Conservation (phyloP, 2,329 filamentous ascomycete genomes). For the Alternaria incomplexa region DNA sequence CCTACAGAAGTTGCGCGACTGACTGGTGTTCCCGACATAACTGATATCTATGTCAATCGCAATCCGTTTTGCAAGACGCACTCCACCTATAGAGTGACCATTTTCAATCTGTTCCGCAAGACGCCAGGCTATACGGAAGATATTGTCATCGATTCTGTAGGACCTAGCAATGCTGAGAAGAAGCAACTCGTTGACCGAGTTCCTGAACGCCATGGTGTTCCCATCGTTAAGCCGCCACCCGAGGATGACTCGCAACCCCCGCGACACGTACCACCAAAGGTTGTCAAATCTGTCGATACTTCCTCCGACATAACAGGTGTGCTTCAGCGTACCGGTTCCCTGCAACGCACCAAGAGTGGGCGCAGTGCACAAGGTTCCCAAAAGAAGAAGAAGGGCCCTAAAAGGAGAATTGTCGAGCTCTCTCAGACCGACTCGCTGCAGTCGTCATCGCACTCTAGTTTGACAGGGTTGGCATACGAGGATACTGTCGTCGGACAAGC, state of each 20-base stretch:
- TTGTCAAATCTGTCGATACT: constrained; percentile 34
- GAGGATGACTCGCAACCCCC: constrained; percentile 65
- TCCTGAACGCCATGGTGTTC: constrained; percentile 75
- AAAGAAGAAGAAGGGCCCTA: constrained; percentile 63
- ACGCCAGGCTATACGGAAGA: constrained; percentile 91
- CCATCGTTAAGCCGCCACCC: constrained; percentile 74
- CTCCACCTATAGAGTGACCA: constrained; percentile 81
- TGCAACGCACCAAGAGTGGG: constrained; percentile 45
- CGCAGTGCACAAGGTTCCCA: constrained; percentile 56
- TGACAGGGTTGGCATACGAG: constrained; percentile 39
- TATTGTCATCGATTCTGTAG: constrained; percentile 82
- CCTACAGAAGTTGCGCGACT: constrained; percentile 88
- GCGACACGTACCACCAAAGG: constrained; percentile 66
- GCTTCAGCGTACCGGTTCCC: constrained; percentile 33
- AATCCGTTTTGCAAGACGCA: constrained; percentile 93
- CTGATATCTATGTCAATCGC: constrained; percentile 88
- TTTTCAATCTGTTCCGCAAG: constrained; percentile 94
- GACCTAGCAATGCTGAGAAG: constrained; percentile 83
- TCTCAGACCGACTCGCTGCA: constrained; percentile 54
- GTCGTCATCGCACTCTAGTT: constrained; percentile 34
- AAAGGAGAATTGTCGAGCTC: constrained; percentile 64
- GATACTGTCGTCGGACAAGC: constrained; percentile 25
- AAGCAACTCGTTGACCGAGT: constrained; percentile 83
- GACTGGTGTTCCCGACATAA: constrained; percentile 88
- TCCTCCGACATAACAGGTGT: constrained; percentile 21